These are phyloP conservation scores for Alternaria dauci DNA, from an alignment of 2,329 filamentous ascomycete genomes.

Conservation along the genomic window DNA sequence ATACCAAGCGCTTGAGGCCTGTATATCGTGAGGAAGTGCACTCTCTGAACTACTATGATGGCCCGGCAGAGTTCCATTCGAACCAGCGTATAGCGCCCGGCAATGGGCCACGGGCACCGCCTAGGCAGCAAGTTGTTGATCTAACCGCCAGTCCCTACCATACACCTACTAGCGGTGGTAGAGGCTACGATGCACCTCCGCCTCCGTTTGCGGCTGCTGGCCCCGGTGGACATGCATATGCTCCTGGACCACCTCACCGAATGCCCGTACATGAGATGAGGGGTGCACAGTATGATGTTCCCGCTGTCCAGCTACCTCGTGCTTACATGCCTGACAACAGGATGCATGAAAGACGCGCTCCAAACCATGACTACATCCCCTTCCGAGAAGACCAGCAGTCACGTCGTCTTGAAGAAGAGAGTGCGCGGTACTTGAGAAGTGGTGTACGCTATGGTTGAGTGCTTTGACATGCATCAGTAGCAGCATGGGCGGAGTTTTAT, in stretches of 20 bases:
- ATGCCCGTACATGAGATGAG: slow-evolving; percentile 27
- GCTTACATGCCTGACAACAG: slow-evolving; percentile 23
- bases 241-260: slow-evolving; percentile 21
- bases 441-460: slow-evolving; percentile 26
- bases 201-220: slow-evolving; percentile 15
- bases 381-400: slow-evolving; percentile 20
- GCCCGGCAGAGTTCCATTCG: slow-evolving; percentile 5
- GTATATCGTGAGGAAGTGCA: slow-evolving; percentile 20
- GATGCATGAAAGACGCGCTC: slow-evolving; percentile 23
- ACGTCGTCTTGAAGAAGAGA: slow-evolving; percentile 18
- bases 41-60: slow-evolving; percentile 5
- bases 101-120: slow-evolving; percentile 19
- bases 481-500: slow-evolving; percentile 20
- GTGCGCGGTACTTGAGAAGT: slow-evolving; percentile 19
- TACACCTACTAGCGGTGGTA: slow-evolving; percentile 11
- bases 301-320: slow-evolving; percentile 16
- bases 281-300: slow-evolving; percentile 27
- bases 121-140: slow-evolving; percentile 30
- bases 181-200: slow-evolving; percentile 12
- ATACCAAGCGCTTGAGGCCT: slow-evolving; percentile 25
- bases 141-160: slow-evolving; percentile 37
- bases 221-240: slow-evolving; percentile 22
- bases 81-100: slow-evolving; percentile 20
- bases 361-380: slow-evolving; percentile 20
- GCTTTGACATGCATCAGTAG: slow-evolving; percentile 16